Conservation (phyloP, 306 rosid genomes). For the Quercus robur region DNA sequence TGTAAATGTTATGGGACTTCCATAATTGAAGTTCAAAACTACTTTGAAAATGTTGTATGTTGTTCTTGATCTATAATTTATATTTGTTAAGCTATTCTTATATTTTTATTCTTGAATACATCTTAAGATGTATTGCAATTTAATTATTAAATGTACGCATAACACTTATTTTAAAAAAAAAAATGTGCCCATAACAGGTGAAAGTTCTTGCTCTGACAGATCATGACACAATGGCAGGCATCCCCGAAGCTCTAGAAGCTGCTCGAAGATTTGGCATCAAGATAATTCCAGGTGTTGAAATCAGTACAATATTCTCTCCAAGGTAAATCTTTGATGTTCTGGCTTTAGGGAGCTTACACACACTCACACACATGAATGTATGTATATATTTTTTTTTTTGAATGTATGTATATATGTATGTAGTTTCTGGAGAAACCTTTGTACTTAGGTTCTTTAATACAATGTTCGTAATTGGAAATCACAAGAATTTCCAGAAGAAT, state of each 20-base stretch:
- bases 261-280: conserved; percentile 83
- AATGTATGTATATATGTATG: background rate
- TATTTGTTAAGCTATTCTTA: background rate
- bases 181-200: conserved; percentile 83
- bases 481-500: background rate
- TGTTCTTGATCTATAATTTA: background rate
- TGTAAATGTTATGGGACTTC: background rate
- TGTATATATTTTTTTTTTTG: background rate
- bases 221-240: conserved; percentile 97
- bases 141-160: conserved; percentile 54
- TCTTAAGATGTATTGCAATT: conserved; percentile 11
- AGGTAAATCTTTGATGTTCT: conserved; percentile 41
- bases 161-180: conserved; percentile 26
- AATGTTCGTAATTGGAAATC: background rate
- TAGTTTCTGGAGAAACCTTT: background rate
- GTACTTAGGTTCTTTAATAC: background rate
- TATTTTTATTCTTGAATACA: conserved; percentile 5
- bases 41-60: background rate
- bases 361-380: background rate
- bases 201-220: conserved; percentile 99
- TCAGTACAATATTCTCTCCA: conserved; percentile 71
- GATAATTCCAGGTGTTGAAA: conserved; percentile 98
- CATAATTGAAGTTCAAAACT: background rate
- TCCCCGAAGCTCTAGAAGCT: conserved; percentile 82
- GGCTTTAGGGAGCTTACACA: conserved; percentile 5